phyloP scores from a whole-genome alignment of 345 rosid species.

The Microcos paniculata region DNA sequence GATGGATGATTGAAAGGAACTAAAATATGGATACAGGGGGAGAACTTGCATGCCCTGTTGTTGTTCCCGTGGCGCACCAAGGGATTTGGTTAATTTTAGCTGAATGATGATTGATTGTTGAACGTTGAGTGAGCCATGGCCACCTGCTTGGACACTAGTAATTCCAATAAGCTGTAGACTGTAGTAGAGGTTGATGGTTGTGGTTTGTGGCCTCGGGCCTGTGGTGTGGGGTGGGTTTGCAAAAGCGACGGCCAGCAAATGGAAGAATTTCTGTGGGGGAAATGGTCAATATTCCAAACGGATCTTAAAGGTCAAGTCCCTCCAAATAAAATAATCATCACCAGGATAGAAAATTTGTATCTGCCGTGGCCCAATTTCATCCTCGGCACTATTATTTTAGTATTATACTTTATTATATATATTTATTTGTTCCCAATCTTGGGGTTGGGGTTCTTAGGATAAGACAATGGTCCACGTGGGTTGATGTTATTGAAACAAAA shows the following conservation, averaged over 20 bases:
- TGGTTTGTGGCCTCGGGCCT: no score
- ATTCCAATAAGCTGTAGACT: neutral
- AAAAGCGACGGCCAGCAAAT: conserved; percentile 16
- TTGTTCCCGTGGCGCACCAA: no score
- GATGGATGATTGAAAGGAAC: neutral
- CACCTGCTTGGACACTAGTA: neutral
- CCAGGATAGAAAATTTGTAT: neutral
- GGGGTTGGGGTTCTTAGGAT: neutral
- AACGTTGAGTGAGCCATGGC: neutral
- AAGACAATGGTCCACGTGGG: neutral
- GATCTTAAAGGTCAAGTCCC: conserved; percentile 31
- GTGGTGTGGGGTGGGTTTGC: neutral
- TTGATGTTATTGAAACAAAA: neutral
- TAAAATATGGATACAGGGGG: neutral
- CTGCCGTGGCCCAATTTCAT: neutral
- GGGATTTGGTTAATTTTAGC: neutral
- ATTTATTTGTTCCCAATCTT: neutral
- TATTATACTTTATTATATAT: neutral
- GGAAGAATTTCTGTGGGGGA: neutral
- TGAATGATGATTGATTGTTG: neutral
- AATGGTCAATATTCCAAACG: conserved; percentile 22
- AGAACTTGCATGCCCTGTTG: neutral
- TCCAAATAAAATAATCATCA: conserved; percentile 5
- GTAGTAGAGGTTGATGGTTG: neutral
- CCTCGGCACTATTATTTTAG: neutral